These are phyloP conservation scores for Yamadazyma oceani DNA, from an alignment of 1,139 yeast species.

Conservation along the genomic window DNA sequence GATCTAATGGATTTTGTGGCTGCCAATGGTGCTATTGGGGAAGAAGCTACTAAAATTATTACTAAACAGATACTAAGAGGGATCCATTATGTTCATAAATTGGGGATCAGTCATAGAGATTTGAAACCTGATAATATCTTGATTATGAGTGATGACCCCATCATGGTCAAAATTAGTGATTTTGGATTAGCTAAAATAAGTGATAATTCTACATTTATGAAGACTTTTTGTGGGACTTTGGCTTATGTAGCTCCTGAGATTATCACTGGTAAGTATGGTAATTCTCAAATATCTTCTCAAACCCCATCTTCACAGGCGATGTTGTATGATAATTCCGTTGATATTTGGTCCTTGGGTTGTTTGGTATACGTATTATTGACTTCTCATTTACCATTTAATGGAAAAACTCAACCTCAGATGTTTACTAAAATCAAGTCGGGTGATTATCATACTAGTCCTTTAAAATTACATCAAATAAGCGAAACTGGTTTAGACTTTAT, in stretches of 20 bases:
- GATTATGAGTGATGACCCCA: constrained; percentile 89
- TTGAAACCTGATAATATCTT: constrained; percentile 90
- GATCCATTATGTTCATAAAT: constrained; percentile 78
- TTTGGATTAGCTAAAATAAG: constrained; percentile 87
- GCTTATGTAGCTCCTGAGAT: constrained; percentile 96
- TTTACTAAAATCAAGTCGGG: constrained; percentile 76
- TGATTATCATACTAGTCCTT: constrained; percentile 76
- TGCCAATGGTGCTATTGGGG: constrained; percentile 87
- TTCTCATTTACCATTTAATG: constrained; percentile 91
- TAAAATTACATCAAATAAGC: constrained; percentile 66
- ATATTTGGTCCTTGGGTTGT: constrained; percentile 92
- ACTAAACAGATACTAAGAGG: constrained; percentile 83
- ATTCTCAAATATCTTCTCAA: constrained; percentile 18
- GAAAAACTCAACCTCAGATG: constrained; percentile 83
- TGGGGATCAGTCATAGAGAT: constrained; percentile 92
- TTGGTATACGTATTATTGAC: constrained; percentile 85
- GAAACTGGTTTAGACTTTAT: constrained; percentile 68
- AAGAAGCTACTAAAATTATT: constrained; percentile 84
- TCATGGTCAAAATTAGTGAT: constrained; percentile 85
- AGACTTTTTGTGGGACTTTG: constrained; percentile 86
- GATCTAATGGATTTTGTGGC: constrained; percentile 96
- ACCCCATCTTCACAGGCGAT: constrained; percentile 14
- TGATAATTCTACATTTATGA: constrained; percentile 74
- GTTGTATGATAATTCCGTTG: constrained; percentile 82
- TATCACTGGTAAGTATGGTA: constrained; percentile 64